Evolutionary conservation across 495 filamentous ascomycete genomes (phyloP), one percentile per base, ranked within the genome.

Genomic region (Talaromyces trachyspermus): DNA sequence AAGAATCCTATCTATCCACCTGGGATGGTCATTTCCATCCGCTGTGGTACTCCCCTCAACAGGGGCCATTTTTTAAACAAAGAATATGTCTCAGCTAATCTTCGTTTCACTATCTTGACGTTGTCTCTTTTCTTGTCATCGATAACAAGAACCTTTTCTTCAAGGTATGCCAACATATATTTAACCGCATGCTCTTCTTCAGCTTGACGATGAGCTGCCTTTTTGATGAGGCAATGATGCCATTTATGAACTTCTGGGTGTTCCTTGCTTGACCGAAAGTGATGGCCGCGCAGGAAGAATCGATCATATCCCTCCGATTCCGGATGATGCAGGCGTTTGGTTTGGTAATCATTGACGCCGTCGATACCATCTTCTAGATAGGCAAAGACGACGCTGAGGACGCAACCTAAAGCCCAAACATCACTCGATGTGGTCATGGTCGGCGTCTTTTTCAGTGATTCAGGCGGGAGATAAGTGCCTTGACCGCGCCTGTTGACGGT

Each of bases 341-440:
- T 49, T 24, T 55, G 44, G 38, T 64, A 68, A n/a, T 29, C 27
- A 2, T 49, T 47, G 25, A 68, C 51, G 11, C 60, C 64, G 11
- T 33, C 35, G 15, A 52, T 44, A 17, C 64, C 64, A 4, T 59
- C 53, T 20, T 56, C 56, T 11, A 68, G 32, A 43, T 64, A 68
- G 11, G 55, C 53, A 33, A 68, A 54, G 0, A 68, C 30, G 9
- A 64, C 55, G 40, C 62, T 65, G n/a, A 65, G 49, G 0, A 68
- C 53, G 33, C 62, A 68, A 1, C 58, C 64, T 6, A 68, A 39
- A 5, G 64, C 63, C 64, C 64, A 68, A 2, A 68, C 54, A 44
- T 68, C 64, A 41, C 61, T 64, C 26, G 50, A 52, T 10, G 51
- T 51, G 4, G 50, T 62, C 62, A 65, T 65, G 10, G 41, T 62